Evolutionary conservation across 1,284 basidiomycete species (phyloP), one percentile per base, ranked within the genome.

Genomic region (Agaricales sp.): DNA sequence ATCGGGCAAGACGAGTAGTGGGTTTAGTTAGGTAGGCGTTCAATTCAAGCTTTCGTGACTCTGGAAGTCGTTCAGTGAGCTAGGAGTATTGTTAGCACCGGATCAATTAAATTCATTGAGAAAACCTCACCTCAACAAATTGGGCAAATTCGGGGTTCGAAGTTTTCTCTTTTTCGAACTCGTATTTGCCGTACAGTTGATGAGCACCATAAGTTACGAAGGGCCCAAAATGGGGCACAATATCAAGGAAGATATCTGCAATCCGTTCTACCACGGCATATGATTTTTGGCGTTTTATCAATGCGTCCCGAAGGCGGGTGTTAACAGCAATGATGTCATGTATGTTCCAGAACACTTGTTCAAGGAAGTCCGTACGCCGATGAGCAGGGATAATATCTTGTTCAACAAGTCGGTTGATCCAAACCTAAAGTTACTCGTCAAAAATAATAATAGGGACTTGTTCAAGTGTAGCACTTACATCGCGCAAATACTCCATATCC

Each of bases 11-110:
- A 59, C 96, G 84, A 8, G 96, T 98, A 0, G 96, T 99, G 1
- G 96, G 96, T 65, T 98, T 99, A 12, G 94, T 99, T 44, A 99
- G 73, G 67, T 99, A 99, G 2, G 92, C 96, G 64, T 99, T 99
- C 44, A 99, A 69, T 66, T 99, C 96, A 43, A 99, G 78, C 69
- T 98, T 99, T 41, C 94, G 80, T 13, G 93, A 97, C 62, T 96
- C 92, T 0, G 94, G 94, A 46, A 90, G 74, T 22, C 96, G 84
- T 63, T 99, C 96, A 2, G 88, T 91, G 60, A 82, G 73, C 89
- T 92, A 57, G 50, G 24, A 46, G 50, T 47, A 44, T 49, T 2
- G 49, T 51, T 46, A 54, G n/a, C n/a, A n/a, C n/a, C n/a, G n/a
- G n/a, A n/a, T n/a, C n/a, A n/a, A n/a, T n/a, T n/a, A n/a, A n/a